A percentile compares a stretch with the other conserved stretches of the same genome.
Evolutionary conservation across 2,329 filamentous ascomycete species (phyloP).

Genomic region (Hymenoscyphus albidus): DNA sequence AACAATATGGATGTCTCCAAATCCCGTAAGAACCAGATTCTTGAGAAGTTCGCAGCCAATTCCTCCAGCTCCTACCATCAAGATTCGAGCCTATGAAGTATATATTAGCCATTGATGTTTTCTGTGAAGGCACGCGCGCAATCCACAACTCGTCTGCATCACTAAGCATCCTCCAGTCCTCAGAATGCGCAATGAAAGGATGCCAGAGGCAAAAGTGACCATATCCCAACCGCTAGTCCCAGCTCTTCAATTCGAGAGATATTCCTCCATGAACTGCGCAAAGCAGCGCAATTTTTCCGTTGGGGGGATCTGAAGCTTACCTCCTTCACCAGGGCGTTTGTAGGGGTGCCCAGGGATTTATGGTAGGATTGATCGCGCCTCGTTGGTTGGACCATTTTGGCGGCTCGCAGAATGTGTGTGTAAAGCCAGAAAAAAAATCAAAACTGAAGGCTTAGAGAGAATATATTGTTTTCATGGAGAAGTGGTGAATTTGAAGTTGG

Average conservation of each 20-base stretch:
- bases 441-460: neutral
- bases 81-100: slow-evolving; percentile 65
- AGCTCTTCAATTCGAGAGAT: neutral
- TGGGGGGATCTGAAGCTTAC: slow-evolving; percentile 42
- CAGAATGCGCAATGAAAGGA: neutral
- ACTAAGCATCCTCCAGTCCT: neutral
- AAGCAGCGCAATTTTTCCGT: neutral
- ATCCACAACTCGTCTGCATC: neutral
- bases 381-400: slow-evolving; percentile 19
- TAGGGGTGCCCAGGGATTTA: slow-evolving; percentile 62
- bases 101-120: slow-evolving; percentile 34
- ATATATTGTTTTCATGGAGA: neutral
- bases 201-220: neutral
- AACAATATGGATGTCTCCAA: slow-evolving; percentile 89
- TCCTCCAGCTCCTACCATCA: slow-evolving; percentile 94
- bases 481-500: neutral
- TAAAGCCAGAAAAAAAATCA: slow-evolving; percentile 3
- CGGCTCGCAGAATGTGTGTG: neutral
- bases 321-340: slow-evolving; percentile 66
- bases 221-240: neutral
- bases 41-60: slow-evolving; percentile 98
- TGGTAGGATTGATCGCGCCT: slow-evolving; percentile 54
- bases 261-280: neutral
- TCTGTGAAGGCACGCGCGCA: neutral
- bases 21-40: slow-evolving; percentile 88